These are phyloP conservation scores for Brassica rapa DNA, from an alignment of 345 rosid species.

Conservation along the genomic window DNA sequence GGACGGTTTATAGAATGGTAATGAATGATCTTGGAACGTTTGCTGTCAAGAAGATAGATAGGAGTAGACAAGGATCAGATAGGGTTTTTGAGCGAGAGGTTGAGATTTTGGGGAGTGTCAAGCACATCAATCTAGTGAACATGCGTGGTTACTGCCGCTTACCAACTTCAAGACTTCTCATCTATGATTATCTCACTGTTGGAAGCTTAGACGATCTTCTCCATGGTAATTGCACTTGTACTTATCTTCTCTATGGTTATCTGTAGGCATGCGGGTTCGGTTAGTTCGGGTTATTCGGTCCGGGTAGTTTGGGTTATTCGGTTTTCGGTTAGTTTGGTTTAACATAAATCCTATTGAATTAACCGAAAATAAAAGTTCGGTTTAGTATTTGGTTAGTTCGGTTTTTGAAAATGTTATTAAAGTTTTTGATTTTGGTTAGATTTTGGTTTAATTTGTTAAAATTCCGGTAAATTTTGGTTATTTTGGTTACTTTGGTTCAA, in stretches of 20 bases:
- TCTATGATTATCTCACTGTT: conserved; percentile 82
- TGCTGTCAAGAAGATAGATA: conserved; percentile 90
- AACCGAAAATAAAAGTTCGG: no score
- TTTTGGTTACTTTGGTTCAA: no score
- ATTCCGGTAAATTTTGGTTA: no score
- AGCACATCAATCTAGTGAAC: conserved; percentile 90
- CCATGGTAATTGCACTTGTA: conserved; percentile 57
- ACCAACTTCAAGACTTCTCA: conserved; percentile 79
- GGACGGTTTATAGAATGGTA: conserved; percentile 95
- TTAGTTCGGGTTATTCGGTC: no score
- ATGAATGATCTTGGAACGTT: conserved; percentile 96
- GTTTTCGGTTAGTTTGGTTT: no score
- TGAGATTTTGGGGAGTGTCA: conserved; percentile 92
- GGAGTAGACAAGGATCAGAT: conserved; percentile 85
- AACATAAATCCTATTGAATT: no score
- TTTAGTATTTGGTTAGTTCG: no score
- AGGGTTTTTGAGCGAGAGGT: conserved; percentile 89
- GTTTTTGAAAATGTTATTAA: no score
- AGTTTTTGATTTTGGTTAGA: no score
- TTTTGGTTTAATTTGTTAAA: no score
- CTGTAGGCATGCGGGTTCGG: no score
- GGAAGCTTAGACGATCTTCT: conserved; percentile 91
- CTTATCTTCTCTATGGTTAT: neutral
- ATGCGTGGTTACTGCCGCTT: conserved; percentile 93
- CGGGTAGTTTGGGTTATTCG: no score